Evolutionary conservation across 1,139 yeast genomes (phyloP), one percentile per base, ranked within the genome.

Genomic region (Candida tunisiensis): DNA sequence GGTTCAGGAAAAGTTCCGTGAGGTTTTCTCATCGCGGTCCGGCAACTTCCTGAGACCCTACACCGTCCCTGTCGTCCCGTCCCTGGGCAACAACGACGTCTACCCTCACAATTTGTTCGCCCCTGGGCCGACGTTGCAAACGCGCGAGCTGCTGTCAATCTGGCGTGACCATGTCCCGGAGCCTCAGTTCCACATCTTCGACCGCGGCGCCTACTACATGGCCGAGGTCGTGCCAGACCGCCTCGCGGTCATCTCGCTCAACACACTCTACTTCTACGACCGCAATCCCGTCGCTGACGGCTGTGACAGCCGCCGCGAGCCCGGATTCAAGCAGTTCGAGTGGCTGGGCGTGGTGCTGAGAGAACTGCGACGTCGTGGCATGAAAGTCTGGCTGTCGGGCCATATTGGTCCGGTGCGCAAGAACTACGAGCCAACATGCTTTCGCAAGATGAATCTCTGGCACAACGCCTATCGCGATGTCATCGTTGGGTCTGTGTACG

Each of bases 41-140:
- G 47, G 65, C 34, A 63, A 60, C 24, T 53, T 25, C 35, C 51
- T 26, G 42, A 42, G 19, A n/a, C 34, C 39, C 11, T 49, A 49
- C 15, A 49, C 45, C 16, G 57, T 60, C 15, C 62, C 64, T 2
- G 55, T 71, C 32, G 53, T 79, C 12, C 92, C 93, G 14, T 64
- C 77, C 31, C 51, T 79, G 28, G 93, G 93, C 4, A 80, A 80
- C 47, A 80, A 80, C 45, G 93, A 80, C 45, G 93, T 80, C 2
- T 80, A 70, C 45, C 93, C 93, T 1, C 93, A 80, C 51, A 80
- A 80, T 44, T 55, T 80, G 46, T 75, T 78, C 48, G 69, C 83
- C 1, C 69, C 79, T 1, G 93, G 93, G 0, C 93, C 93, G 9
- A 77, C 92, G 8, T 54, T 75, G 33, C 92, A 78, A 49, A 79